Percentiles rank a stretch among this genome's conserved stretches.
Evolutionary conservation across 2,329 filamentous ascomycete species (phyloP).

Genomic region (Trichoderma koningii): DNA sequence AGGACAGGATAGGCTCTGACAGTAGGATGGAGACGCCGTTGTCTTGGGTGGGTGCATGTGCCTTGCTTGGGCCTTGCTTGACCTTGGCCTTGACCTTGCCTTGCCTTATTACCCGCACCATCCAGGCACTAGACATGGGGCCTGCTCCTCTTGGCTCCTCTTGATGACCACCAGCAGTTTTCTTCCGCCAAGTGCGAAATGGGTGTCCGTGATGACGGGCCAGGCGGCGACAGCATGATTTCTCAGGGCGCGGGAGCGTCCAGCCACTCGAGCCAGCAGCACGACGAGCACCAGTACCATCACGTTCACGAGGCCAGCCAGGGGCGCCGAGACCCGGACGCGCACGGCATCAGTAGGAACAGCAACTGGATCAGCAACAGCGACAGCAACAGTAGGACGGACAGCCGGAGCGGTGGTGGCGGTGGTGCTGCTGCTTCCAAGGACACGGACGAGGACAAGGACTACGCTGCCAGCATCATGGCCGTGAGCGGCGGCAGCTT

Average conservation of each 20-base stretch:
- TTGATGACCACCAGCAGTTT: conserved; percentile 8
- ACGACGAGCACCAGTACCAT: background rate
- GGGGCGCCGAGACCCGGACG: too few species aligned
- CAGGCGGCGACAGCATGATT: conserved; percentile 1
- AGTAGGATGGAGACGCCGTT: background rate
- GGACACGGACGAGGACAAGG: background rate
- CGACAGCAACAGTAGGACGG: background rate
- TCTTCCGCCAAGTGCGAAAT: background rate
- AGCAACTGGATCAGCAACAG: background rate
- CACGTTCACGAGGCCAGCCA: too few species aligned
- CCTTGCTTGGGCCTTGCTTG: too few species aligned
- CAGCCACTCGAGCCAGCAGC: background rate
- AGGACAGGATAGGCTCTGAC: background rate
- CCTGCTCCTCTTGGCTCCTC: conserved; percentile 7
- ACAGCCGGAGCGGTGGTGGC: too few species aligned
- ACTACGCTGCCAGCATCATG: background rate
- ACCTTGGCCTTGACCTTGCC: too few species aligned
- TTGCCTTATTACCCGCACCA: too few species aligned
- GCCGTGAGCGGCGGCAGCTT: background rate
- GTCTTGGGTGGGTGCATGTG: background rate
- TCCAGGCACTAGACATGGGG: too few species aligned
- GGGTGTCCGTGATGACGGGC: conserved; percentile 13
- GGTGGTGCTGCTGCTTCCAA: too few species aligned
- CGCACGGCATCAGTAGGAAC: too few species aligned
- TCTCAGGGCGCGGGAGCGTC: conserved; percentile 7